Evolutionary conservation across 106 monocot species (phyloP), one percentile per base, ranked within the genome.

Genomic region (Narthecium ossifragum): DNA sequence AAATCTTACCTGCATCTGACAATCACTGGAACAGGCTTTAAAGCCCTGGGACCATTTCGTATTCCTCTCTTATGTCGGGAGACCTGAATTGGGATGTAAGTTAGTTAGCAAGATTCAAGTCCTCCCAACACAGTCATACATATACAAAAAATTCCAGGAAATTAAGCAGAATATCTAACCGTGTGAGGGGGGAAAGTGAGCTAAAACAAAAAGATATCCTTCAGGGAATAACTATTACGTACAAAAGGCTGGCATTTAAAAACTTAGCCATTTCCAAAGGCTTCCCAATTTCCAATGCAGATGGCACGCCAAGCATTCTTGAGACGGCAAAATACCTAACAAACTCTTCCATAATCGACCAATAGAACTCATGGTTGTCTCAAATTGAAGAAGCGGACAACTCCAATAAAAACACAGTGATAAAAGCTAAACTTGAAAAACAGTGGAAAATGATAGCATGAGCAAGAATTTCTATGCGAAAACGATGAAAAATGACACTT

Each of bases 11-110:
- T 79, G 88, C 93, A 94, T 18, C 85, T 76, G 33, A 94, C 79
- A 69, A 94, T 94, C 30, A 85, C 93, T 4, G 93, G 93, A 21
- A 75, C 49, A 39, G 93, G 93, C 51, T 94, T 94, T 43, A 94
- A 62, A 40, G 82, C 85, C 66, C 73, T 89, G 4, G 93, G 93
- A 17, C 93, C 93, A 68, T 94, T 94, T 69, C 89, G 85, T 28
- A 94, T 53, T 11, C 85, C 80, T 57, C 52, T 94, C 68, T 86
- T 89, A 63, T 89, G 28, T 3, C 51, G 53, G 1, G 89, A 83
- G 34, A 86, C 75, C 93, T 94, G 77, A 21, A 60, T 36, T 2
- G 24, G 0, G 39, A 49, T 43, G 18, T 18, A 17, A 17, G 4
- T 0, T 17, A 17, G 10, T 43, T 43, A 43, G 43, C 43, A 43